Conservation (phyloP, 2,329 filamentous ascomycete genomes). For the Verticillium zaregamsianum region DNA sequence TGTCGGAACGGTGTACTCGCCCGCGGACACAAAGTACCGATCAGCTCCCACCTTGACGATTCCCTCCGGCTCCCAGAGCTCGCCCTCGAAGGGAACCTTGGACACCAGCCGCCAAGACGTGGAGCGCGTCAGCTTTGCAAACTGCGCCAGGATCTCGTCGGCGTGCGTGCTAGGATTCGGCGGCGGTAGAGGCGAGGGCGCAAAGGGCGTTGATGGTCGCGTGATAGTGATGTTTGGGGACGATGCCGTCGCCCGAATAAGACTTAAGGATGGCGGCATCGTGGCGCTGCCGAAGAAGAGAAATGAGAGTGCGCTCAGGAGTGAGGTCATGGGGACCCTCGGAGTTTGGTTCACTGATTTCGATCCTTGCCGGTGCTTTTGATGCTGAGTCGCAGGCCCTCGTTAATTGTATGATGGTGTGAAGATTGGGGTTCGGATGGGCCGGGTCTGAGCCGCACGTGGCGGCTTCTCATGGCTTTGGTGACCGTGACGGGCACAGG, state of each 20-base stretch:
- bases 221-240: constrained; percentile 27
- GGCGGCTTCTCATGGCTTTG: background rate
- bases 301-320: background rate
- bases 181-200: constrained; percentile 27
- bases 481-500: no score
- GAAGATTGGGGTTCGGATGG: background rate
- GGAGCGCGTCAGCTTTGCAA: constrained; percentile 29
- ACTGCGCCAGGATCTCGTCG: constrained; percentile 29
- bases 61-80: constrained; percentile 45
- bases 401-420: background rate
- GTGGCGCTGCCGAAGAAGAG: background rate
- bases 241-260: background rate
- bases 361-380: background rate
- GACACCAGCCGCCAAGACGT: constrained; percentile 37
- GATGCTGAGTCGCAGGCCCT: background rate
- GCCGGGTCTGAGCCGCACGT: background rate
- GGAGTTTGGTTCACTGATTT: background rate
- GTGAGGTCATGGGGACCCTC: background rate
- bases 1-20: constrained; percentile 36
- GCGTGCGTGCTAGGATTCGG: constrained; percentile 28
- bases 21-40: constrained; percentile 39
- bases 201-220: constrained; percentile 22
- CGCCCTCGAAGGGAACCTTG: constrained; percentile 36
- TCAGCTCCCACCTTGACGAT: constrained; percentile 37
- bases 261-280: background rate